Percentiles rank a stretch among this genome's conserved stretches.
Conservation (phyloP, 352 stramenopile genomes). For the Pythium guiyangense region DNA sequence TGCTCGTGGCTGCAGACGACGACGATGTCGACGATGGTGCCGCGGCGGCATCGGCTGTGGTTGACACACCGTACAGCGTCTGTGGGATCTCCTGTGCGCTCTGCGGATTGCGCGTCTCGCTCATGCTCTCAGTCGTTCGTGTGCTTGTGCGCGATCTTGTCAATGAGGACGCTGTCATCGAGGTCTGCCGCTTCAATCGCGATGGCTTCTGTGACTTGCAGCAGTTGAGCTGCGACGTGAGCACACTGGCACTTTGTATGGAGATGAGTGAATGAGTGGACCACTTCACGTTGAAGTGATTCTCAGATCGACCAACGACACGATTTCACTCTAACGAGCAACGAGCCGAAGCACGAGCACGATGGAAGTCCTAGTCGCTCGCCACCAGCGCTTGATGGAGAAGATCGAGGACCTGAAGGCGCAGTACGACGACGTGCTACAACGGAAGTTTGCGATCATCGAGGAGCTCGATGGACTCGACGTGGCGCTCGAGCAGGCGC, state of each 20-base stretch:
- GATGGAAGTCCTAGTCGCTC: too few species aligned
- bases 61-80: conserved; percentile 4
- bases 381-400: too few species aligned
- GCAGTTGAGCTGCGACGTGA: background rate
- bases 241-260: background rate
- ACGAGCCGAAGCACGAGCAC: too few species aligned
- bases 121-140: conserved; percentile 1
- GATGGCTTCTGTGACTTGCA: background rate
- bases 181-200: background rate
- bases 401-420: too few species aligned
- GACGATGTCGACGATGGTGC: background rate
- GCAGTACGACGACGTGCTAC: too few species aligned
- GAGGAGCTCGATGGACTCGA: too few species aligned
- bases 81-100: conserved; percentile 12
- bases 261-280: background rate
- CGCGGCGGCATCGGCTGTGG: background rate
- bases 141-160: background rate
- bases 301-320: too few species aligned
- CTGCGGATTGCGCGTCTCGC: background rate
- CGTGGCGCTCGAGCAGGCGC: too few species aligned
- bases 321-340: too few species aligned
- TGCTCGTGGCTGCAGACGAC: background rate
- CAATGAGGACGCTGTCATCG: background rate
- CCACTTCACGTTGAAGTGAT: too few species aligned
- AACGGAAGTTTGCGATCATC: too few species aligned